These are phyloP conservation scores for Cercospora berteroae DNA, from an alignment of 2,329 filamentous ascomycete genomes.

Conservation along the genomic window DNA sequence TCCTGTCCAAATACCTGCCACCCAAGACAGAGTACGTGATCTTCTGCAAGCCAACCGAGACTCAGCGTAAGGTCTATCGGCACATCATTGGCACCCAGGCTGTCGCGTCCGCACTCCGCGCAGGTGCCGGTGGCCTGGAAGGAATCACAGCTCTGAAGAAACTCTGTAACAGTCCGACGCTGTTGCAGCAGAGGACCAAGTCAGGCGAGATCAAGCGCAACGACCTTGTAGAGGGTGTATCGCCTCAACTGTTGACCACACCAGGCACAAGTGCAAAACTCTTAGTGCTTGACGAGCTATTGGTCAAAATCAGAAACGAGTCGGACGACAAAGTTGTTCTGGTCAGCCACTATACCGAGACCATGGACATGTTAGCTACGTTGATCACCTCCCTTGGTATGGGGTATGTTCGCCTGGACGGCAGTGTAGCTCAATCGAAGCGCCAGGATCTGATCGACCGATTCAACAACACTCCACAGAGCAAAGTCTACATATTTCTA, in stretches of 20 bases:
- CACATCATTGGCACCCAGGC: constrained; percentile 63
- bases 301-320: constrained; percentile 59
- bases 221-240: constrained; percentile 45
- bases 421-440: constrained; percentile 62
- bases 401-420: constrained; percentile 66
- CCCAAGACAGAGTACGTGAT: constrained; percentile 67
- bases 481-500: constrained; percentile 65
- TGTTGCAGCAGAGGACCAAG: constrained; percentile 54
- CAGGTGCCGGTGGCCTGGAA: constrained; percentile 61
- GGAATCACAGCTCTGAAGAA: constrained; percentile 73
- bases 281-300: constrained; percentile 63
- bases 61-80: constrained; percentile 61
- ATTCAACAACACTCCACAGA: constrained; percentile 62
- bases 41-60: constrained; percentile 61
- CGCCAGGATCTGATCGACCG: constrained; percentile 67
- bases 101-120: constrained; percentile 62
- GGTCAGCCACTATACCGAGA: constrained; percentile 74
- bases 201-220: constrained; percentile 37
- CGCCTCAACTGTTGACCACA: constrained; percentile 55
- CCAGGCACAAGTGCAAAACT: constrained; percentile 64
- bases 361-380: constrained; percentile 63
- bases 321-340: constrained; percentile 70
- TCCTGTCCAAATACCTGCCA: constrained; percentile 64
- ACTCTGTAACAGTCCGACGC: constrained; percentile 67
- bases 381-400: constrained; percentile 61